These are phyloP conservation scores for Berberis vulgaris DNA, from an alignment of 164 flowering plant species.

Conservation along the genomic window DNA sequence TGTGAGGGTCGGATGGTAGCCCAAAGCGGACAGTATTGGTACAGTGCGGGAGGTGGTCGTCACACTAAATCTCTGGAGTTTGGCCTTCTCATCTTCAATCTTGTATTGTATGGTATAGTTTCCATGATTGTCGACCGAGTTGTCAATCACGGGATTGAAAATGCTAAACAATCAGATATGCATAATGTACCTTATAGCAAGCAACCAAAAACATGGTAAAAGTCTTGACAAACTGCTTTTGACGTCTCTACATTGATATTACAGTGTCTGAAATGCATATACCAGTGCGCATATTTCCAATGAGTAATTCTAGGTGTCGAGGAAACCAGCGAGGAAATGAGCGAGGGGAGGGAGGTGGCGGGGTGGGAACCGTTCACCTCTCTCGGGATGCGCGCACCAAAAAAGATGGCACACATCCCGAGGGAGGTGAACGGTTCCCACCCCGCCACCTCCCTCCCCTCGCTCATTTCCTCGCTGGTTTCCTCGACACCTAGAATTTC, in stretches of 20 bases:
- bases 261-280: constrained; percentile 42
- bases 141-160: constrained; percentile 51
- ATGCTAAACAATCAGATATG: constrained; percentile 36
- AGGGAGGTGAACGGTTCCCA: too few relatives aligned
- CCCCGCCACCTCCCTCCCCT: too few relatives aligned
- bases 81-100: constrained; percentile 45
- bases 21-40: constrained; percentile 3
- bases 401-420: too few relatives aligned
- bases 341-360: too few relatives aligned
- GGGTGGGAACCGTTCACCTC: too few relatives aligned
- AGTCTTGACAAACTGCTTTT: not conserved
- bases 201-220: not conserved
- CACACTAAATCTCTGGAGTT: constrained; percentile 44
- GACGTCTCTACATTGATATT: not conserved
- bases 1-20: too few relatives aligned
- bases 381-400: too few relatives aligned
- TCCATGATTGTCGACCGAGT: constrained; percentile 61
- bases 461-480: too few relatives aligned
- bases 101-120: constrained; percentile 44
- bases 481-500: too few relatives aligned
- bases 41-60: constrained; percentile 3
- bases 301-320: too few relatives aligned
- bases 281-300: constrained; percentile 63
- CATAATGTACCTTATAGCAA: not conserved
- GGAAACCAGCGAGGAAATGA: too few relatives aligned